Evolutionary conservation across 2,329 filamentous ascomycete genomes (phyloP).

Genomic region (Nothopassalora personata): DNA sequence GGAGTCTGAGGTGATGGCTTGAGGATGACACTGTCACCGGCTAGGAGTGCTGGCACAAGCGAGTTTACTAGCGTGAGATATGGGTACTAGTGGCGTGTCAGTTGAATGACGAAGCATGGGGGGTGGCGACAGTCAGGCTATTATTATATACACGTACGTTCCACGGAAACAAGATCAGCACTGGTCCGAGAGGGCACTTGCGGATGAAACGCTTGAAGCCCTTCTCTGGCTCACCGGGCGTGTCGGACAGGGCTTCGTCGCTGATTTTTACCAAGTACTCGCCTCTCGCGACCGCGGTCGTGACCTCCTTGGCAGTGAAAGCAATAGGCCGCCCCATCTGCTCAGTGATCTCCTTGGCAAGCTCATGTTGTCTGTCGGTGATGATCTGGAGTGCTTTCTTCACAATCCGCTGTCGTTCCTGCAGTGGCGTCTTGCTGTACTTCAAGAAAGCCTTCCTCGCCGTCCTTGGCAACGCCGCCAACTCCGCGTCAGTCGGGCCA

Average conservation of each 20-base stretch:
- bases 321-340: conserved; percentile 94
- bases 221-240: conserved; percentile 73
- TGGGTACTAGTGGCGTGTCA: conserved; percentile 63
- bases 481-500: conserved; percentile 64
- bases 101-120: not conserved
- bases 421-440: conserved; percentile 69
- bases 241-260: conserved; percentile 70
- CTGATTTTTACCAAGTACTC: conserved; percentile 83
- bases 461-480: conserved; percentile 64
- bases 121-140: not conserved
- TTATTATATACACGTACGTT: conserved; percentile 79
- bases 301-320: conserved; percentile 76
- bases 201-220: conserved; percentile 88
- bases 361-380: conserved; percentile 65
- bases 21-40: conserved; percentile 85
- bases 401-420: conserved; percentile 73
- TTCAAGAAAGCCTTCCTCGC: conserved; percentile 70
- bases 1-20: conserved; percentile 95
- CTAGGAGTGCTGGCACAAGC: conserved; percentile 81
- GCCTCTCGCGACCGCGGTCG: conserved; percentile 77
- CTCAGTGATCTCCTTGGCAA: conserved; percentile 79
- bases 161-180: conserved; percentile 89
- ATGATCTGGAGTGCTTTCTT: conserved; percentile 71
- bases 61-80: conserved; percentile 93
- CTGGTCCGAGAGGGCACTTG: conserved; percentile 81